A percentile compares a stretch with the other conserved stretches of the same genome.
phyloP scores from a whole-genome alignment of 179 eudicot species.

The Silene coronaria region DNA sequence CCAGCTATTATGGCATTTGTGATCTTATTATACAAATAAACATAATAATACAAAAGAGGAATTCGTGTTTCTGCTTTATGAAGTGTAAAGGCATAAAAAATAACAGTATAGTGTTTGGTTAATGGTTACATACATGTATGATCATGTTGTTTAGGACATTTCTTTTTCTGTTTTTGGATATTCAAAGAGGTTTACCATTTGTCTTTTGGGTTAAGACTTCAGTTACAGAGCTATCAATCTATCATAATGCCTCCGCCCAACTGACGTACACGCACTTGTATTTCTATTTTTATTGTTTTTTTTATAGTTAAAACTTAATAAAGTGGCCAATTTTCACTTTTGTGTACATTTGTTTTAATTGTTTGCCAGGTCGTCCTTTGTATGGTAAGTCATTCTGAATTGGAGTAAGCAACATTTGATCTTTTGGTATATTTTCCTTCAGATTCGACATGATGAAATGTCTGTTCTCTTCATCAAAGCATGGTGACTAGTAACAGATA shows the following conservation, averaged over 20 bases:
- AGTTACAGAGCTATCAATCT: too few species aligned
- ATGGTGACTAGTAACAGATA: too few species aligned
- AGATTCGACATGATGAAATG: not conserved
- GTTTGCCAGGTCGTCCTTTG: too few species aligned
- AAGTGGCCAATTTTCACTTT: too few species aligned
- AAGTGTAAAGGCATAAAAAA: not conserved
- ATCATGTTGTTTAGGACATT: not conserved
- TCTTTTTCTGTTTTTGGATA: not conserved
- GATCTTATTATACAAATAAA: not conserved
- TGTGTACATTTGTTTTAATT: too few species aligned
- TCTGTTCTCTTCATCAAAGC: not conserved
- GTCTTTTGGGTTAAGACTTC: too few species aligned
- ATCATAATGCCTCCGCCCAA: too few species aligned
- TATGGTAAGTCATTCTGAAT: not conserved
- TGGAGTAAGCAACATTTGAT: not conserved
- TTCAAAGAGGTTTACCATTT: not conserved
- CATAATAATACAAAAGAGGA: not conserved
- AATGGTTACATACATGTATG: not conserved
- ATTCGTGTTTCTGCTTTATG: not conserved
- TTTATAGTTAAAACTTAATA: not conserved
- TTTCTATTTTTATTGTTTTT: not conserved
- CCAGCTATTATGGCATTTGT: not conserved
- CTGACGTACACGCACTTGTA: too few species aligned
- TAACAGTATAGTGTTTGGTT: not conserved
- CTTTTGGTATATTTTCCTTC: not conserved